phyloP scores from a whole-genome alignment of 2,329 filamentous ascomycete genomes.

The Colletotrichum neosansevieriae region DNA sequence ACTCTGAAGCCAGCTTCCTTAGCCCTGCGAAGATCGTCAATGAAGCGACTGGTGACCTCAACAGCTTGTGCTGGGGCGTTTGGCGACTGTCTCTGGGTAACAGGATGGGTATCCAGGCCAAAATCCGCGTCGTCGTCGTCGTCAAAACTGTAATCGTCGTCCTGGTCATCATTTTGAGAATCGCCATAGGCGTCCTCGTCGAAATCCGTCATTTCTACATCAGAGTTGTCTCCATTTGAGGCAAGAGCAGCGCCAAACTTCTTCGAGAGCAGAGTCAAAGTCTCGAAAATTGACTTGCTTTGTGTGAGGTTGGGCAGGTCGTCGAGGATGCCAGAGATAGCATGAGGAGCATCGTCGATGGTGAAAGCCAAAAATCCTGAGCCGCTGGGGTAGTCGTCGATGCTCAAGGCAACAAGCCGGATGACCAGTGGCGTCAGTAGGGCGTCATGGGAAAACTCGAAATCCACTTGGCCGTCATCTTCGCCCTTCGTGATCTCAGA shows the following conservation, averaged over 20 bases:
- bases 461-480: constrained; percentile 79
- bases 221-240: constrained; percentile 48
- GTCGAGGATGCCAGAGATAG: constrained; percentile 54
- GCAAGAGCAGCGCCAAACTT: constrained; percentile 45
- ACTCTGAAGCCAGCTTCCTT: constrained; percentile 78
- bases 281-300: constrained; percentile 59
- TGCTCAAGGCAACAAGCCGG: constrained; percentile 42
- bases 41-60: constrained; percentile 49
- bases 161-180: constrained; percentile 47
- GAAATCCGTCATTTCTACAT: constrained; percentile 42
- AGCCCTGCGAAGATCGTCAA: constrained; percentile 70
- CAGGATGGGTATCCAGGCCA: constrained; percentile 46
- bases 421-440: constrained; percentile 47
- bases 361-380: constrained; percentile 59
- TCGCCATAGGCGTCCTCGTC: constrained; percentile 48
- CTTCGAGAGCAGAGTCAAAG: constrained; percentile 42
- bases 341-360: constrained; percentile 49
- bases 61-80: constrained; percentile 47
- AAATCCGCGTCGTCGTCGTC: constrained; percentile 46
- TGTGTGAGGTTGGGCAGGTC: constrained; percentile 57
- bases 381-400: constrained; percentile 53
- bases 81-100: constrained; percentile 25
- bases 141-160: constrained; percentile 48
- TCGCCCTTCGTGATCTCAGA: constrained; percentile 69
- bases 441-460: constrained; percentile 60